These are phyloP conservation scores for Aegilops longissima DNA, from an alignment of 176 grass and related monocot genomes.

Conservation along the genomic window DNA sequence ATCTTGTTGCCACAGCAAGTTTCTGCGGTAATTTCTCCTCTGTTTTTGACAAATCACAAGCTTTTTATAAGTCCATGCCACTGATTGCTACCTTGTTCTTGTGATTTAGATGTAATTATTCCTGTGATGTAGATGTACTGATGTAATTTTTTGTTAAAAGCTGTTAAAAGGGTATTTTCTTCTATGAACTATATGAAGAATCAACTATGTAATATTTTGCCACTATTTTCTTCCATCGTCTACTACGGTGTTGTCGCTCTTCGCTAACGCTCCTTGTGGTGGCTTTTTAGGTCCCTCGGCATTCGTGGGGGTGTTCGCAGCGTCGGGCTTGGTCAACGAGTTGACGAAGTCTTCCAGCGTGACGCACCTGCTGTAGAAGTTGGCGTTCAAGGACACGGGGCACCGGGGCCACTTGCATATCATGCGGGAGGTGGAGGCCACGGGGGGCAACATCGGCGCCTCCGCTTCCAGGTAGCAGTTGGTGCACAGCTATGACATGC, in stretches of 20 bases:
- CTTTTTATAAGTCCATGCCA: too few relatives aligned
- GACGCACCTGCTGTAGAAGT: conserved; percentile 60
- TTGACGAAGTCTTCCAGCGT: conserved; percentile 23
- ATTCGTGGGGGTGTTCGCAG: conserved; percentile 56
- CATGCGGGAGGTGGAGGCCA: conserved; percentile 54
- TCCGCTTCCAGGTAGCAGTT: conserved; percentile 64
- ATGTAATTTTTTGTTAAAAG: too few relatives aligned
- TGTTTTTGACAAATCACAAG: too few relatives aligned
- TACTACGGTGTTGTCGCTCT: background rate
- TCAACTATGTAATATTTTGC: too few relatives aligned
- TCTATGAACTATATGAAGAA: too few relatives aligned
- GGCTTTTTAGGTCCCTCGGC: conserved; percentile 57
- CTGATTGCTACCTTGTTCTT: too few relatives aligned
- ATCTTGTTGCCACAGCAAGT: too few relatives aligned
- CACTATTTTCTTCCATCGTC: too few relatives aligned
- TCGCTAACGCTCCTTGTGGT: background rate
- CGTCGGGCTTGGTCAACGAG: conserved; percentile 81
- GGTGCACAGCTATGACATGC: conserved; percentile 73
- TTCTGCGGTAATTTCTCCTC: too few relatives aligned
- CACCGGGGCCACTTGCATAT: conserved; percentile 58
- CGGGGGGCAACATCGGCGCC: conserved; percentile 53
- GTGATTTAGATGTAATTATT: too few relatives aligned
- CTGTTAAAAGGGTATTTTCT: too few relatives aligned
- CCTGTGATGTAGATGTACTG: too few relatives aligned
- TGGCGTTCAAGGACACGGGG: conserved; percentile 84